Evolutionary conservation across 176 grass and related monocot species (phyloP).

Genomic region (Carex littledalei): DNA sequence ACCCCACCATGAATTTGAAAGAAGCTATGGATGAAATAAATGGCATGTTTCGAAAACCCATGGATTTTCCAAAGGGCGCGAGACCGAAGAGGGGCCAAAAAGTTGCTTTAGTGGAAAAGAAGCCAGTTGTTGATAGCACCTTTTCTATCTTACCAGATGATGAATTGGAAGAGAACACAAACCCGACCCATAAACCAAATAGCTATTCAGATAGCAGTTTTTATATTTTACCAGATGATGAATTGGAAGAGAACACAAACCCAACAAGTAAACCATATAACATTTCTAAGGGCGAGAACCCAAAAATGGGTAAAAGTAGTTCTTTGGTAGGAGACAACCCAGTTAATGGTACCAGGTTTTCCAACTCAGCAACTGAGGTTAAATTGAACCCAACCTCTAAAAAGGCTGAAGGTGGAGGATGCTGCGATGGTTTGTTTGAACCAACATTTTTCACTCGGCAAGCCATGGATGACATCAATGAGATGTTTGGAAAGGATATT

Average conservation of each 20-base stretch:
- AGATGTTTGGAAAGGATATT: slow-evolving; percentile 77
- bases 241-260: slow-evolving; percentile 32
- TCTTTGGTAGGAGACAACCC: background rate
- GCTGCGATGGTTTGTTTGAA: slow-evolving; percentile 62
- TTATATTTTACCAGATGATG: slow-evolving; percentile 67
- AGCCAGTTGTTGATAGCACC: slow-evolving; percentile 26
- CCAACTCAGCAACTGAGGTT: background rate
- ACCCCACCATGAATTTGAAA: slow-evolving; percentile 81
- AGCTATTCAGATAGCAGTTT: slow-evolving; percentile 26
- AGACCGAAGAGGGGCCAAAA: slow-evolving; percentile 37
- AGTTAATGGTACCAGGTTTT: background rate
- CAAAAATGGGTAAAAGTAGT: background rate
- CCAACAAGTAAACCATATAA: background rate
- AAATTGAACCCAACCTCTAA: slow-evolving; percentile 26
- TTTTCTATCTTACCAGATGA: slow-evolving; percentile 78
- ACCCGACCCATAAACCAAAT: background rate
- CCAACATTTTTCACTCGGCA: slow-evolving; percentile 70
- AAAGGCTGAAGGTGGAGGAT: slow-evolving; percentile 14
- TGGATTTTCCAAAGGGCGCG: slow-evolving; percentile 48
- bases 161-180: slow-evolving; percentile 30
- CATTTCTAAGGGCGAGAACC: background rate
- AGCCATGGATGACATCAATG: slow-evolving; percentile 83
- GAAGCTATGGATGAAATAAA: slow-evolving; percentile 95
- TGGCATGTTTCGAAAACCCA: slow-evolving; percentile 77
- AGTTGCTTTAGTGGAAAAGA: slow-evolving; percentile 26